phyloP scores from a whole-genome alignment of 2,329 filamentous ascomycete genomes.

The Beauveria bassiana region DNA sequence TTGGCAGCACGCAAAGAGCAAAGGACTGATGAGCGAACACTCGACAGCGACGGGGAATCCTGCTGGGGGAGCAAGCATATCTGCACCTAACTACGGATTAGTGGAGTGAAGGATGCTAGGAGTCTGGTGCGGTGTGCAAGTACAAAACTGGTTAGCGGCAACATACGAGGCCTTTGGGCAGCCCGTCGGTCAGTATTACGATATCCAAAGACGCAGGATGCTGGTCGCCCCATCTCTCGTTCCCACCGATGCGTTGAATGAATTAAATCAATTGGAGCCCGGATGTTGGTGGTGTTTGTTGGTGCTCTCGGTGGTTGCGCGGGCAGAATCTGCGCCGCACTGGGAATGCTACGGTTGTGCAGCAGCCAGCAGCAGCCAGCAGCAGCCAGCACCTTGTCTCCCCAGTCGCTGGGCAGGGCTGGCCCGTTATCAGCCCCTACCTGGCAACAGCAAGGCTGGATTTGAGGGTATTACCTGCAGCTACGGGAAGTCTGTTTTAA shows the following conservation, averaged over 20 bases:
- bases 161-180: neutral
- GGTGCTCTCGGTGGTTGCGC: neutral
- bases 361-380: no score
- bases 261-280: no score
- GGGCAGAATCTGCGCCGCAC: neutral
- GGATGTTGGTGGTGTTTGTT: no score
- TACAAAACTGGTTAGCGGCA: constrained; percentile 4
- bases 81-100: neutral
- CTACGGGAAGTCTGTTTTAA: neutral
- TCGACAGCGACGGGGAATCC: neutral
- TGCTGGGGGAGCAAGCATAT: neutral
- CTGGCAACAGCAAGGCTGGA: neutral
- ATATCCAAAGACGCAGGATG: no score
- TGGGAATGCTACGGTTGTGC: neutral
- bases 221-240: neutral
- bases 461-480: neutral
- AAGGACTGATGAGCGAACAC: neutral
- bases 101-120: neutral
- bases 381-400: no score
- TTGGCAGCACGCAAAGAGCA: neutral
- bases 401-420: neutral
- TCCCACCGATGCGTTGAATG: neutral
- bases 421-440: neutral
- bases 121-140: constrained; percentile 6
- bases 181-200: neutral